Conservation (phyloP, 2,329 filamentous ascomycete species). For the Graphilbum fragrans region DNA sequence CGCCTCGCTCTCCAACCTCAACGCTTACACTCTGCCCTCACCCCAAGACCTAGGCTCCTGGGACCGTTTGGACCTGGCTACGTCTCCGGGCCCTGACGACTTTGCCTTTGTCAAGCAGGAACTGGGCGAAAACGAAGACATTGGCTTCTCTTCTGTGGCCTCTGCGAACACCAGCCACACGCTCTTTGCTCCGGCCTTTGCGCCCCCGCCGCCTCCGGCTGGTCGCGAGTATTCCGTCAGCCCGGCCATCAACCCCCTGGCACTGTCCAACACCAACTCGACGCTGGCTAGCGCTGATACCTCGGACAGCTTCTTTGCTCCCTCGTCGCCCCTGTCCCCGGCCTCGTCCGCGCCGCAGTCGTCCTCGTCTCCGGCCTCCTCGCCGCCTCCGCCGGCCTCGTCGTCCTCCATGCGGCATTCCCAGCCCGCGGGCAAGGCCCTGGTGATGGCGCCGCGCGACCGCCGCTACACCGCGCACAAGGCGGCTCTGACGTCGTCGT, state of each 20-base stretch:
- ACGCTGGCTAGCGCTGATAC: too few species aligned
- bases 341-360: too few species aligned
- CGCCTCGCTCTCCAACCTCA: conserved; percentile 3
- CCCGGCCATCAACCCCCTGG: conserved; percentile 22
- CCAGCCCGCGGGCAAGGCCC: neutral
- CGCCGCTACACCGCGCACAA: conserved; percentile 15
- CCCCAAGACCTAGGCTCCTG: conserved; percentile 18
- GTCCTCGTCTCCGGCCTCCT: too few species aligned
- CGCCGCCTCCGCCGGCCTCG: too few species aligned
- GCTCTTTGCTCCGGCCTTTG: conserved; percentile 13
- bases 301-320: too few species aligned
- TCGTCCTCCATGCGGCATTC: too few species aligned
- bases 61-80: conserved; percentile 16
- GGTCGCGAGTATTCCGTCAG: conserved; percentile 13
- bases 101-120: conserved; percentile 17
- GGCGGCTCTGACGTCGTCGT: neutral
- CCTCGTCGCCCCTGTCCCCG: too few species aligned
- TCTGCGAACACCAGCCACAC: conserved; percentile 10
- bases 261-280: conserved; percentile 13
- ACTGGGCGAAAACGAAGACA: conserved; percentile 11
- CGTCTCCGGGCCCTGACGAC: conserved; percentile 15
- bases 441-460: conserved; percentile 1
- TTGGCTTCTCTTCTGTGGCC: neutral
- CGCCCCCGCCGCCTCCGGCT: conserved; percentile 5
- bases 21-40: conserved; percentile 16